Conservation (phyloP, 1,284 basidiomycete species). For the Cutaneotrichosporon sp. region DNA sequence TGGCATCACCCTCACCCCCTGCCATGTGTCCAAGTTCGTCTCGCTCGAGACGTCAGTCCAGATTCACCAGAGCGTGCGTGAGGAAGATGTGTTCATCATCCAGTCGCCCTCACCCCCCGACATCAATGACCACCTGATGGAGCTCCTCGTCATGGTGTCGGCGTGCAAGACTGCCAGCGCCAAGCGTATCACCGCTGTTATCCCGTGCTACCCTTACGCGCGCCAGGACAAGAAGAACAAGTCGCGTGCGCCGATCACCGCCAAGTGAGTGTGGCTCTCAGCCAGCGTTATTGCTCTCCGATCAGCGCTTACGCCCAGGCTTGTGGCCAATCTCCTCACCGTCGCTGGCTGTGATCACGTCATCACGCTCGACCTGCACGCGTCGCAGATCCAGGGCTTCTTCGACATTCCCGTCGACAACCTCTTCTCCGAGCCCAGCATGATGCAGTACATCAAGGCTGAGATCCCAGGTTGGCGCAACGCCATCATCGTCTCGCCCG, state of each 20-base stretch:
- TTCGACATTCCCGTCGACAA: constrained; percentile 99
- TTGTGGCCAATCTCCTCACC: constrained; percentile 92
- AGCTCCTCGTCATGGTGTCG: constrained; percentile 57
- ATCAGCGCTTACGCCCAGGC: constrained; percentile 40
- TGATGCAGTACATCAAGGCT: constrained; percentile 85
- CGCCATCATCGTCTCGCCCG: constrained; percentile 91
- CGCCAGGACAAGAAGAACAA: constrained; percentile 99
- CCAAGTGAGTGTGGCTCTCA: constrained; percentile 61
- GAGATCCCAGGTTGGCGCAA: constrained; percentile 84
- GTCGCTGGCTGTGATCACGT: constrained; percentile 98
- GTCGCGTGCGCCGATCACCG: constrained; percentile 92
- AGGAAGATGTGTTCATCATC: constrained; percentile 96
- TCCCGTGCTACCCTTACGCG: constrained; percentile 96
- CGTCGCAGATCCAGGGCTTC: constrained; percentile 98
- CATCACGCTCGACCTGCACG: constrained; percentile 98
- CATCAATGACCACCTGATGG: constrained; percentile 58
- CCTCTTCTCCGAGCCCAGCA: constrained; percentile 81
- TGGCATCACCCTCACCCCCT: constrained; percentile 83
- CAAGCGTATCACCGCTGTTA: constrained; percentile 93
- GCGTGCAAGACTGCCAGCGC: constrained; percentile 98
- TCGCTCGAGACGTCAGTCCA: constrained; percentile 92
- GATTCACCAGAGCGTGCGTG: constrained; percentile 89
- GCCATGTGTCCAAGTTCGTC: constrained; percentile 92
- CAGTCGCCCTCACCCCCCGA: constrained; percentile 59
- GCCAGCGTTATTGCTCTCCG: not conserved